Conservation (phyloP, 768 basidiomycete genomes). For the Kwoniella bestiolae region DNA sequence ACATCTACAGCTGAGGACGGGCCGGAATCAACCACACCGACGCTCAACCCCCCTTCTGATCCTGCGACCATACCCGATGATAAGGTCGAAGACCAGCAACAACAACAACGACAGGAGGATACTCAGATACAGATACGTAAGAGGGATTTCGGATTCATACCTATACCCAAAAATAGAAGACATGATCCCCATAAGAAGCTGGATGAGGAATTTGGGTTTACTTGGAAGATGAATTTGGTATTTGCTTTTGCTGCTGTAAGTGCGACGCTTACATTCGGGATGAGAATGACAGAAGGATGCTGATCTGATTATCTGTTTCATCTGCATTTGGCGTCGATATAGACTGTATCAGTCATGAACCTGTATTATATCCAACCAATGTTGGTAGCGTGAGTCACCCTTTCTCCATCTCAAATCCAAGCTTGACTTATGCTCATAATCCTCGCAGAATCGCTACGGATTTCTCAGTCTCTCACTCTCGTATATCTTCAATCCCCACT, state of each 20-base stretch:
- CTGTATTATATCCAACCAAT: slow-evolving; percentile 73
- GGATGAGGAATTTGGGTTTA: slow-evolving; percentile 40
- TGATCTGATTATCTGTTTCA: neutral
- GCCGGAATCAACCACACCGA: too few relatives aligned
- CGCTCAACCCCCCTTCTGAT: too few relatives aligned
- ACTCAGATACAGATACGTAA: slow-evolving; percentile 36
- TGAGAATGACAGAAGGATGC: too few relatives aligned
- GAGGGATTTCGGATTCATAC: slow-evolving; percentile 67
- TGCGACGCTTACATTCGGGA: slow-evolving; percentile 6
- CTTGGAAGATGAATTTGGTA: slow-evolving; percentile 60
- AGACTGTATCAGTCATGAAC: slow-evolving; percentile 61
- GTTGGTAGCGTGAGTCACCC: slow-evolving; percentile 63
- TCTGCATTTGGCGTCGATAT: too few relatives aligned
- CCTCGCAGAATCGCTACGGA: slow-evolving; percentile 46
- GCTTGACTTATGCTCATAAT: too few relatives aligned
- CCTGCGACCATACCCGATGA: too few relatives aligned
- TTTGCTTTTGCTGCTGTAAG: slow-evolving; percentile 72
- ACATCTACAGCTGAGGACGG: too few relatives aligned
- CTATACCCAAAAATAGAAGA: slow-evolving; percentile 66
- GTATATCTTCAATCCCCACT: slow-evolving; percentile 55
- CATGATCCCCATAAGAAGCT: slow-evolving; percentile 57
- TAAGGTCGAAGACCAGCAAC: too few relatives aligned
- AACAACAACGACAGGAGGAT: too few relatives aligned
- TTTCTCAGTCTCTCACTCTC: slow-evolving; percentile 48
- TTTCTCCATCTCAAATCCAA: slow-evolving; percentile 39